These are phyloP conservation scores for Bullera alba DNA, from an alignment of 768 basidiomycete species.

Conservation along the genomic window DNA sequence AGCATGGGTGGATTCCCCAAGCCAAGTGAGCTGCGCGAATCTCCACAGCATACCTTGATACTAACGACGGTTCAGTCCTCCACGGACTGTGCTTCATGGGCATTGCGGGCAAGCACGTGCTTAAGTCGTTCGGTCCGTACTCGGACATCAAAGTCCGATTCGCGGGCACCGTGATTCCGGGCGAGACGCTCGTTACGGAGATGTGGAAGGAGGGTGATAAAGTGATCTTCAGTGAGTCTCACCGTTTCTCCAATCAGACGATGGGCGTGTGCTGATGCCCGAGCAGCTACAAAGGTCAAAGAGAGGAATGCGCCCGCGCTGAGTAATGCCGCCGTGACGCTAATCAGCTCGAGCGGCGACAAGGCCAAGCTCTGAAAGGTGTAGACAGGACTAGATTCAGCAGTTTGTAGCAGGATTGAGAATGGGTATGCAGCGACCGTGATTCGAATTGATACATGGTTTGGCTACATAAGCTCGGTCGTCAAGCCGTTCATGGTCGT, in stretches of 20 bases:
- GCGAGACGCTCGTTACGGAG: conserved; percentile 87
- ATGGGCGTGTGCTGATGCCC: conserved; percentile 5
- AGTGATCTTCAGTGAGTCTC: conserved; percentile 76
- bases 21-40: conserved; percentile 55
- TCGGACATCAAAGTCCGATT: conserved; percentile 97
- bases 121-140: conserved; percentile 75
- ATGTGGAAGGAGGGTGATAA: conserved; percentile 97
- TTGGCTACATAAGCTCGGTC: too few relatives aligned
- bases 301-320: conserved; percentile 68
- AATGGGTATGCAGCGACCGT: too few relatives aligned
- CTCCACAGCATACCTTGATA: conserved; percentile 54
- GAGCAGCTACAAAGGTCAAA: conserved; percentile 74
- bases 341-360: conserved; percentile 47
- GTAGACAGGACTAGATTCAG: too few relatives aligned
- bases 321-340: conserved; percentile 72
- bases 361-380: conserved; percentile 49
- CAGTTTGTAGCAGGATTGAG: too few relatives aligned
- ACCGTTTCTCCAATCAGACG: too few relatives aligned
- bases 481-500: too few relatives aligned
- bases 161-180: conserved; percentile 85
- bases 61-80: conserved; percentile 30
- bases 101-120: conserved; percentile 82
- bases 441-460: too few relatives aligned
- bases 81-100: conserved; percentile 84
- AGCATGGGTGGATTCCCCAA: conserved; percentile 89